Evolutionary conservation across 352 stramenopile species (phyloP).

Genomic region (Hyaloperonospora brassicae): DNA sequence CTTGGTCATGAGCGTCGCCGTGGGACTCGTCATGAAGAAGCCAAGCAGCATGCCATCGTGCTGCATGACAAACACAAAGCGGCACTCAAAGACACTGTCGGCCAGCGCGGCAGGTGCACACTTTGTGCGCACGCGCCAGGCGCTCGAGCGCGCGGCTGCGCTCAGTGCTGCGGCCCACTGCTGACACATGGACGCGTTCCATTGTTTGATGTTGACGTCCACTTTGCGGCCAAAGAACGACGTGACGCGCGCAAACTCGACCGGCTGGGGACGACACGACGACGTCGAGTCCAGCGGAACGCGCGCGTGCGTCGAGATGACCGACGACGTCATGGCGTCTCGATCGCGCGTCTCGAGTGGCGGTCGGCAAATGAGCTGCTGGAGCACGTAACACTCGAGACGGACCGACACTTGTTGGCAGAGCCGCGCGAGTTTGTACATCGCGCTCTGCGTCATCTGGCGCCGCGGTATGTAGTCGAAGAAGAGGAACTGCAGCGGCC

Average conservation of each 20-base stretch:
- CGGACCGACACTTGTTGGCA: slow-evolving; percentile 36
- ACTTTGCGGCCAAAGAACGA: slow-evolving; percentile 52
- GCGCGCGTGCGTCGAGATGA: slow-evolving; percentile 19
- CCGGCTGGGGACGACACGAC: slow-evolving; percentile 2
- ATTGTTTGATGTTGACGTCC: slow-evolving; percentile 50
- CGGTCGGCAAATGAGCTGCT: slow-evolving; percentile 41
- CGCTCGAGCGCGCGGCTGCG: slow-evolving; percentile 17
- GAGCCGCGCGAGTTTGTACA: slow-evolving; percentile 32
- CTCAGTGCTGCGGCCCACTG: slow-evolving; percentile 33
- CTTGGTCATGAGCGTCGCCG: slow-evolving; percentile 47
- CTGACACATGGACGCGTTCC: slow-evolving; percentile 57
- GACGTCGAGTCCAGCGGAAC: slow-evolving; percentile 10
- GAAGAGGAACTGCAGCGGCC: slow-evolving; percentile 72
- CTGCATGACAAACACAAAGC: slow-evolving; percentile 65
- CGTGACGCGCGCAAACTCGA: slow-evolving; percentile 34
- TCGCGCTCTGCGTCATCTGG: slow-evolving; percentile 47
- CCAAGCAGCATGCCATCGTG: slow-evolving; percentile 50
- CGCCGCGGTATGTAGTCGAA: slow-evolving; percentile 54
- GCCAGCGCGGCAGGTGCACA: slow-evolving; percentile 1
- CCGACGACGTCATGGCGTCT: slow-evolving; percentile 26
- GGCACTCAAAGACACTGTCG: slow-evolving; percentile 37
- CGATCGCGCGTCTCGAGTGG: slow-evolving; percentile 29
- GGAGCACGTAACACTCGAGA: slow-evolving; percentile 44
- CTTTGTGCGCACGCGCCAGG: slow-evolving; percentile 14
- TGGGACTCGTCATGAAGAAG: slow-evolving; percentile 46